Percentiles rank a stretch among this genome's conserved stretches.
Conservation (phyloP, 768 basidiomycete species). For the Kwoniella shandongensis region DNA sequence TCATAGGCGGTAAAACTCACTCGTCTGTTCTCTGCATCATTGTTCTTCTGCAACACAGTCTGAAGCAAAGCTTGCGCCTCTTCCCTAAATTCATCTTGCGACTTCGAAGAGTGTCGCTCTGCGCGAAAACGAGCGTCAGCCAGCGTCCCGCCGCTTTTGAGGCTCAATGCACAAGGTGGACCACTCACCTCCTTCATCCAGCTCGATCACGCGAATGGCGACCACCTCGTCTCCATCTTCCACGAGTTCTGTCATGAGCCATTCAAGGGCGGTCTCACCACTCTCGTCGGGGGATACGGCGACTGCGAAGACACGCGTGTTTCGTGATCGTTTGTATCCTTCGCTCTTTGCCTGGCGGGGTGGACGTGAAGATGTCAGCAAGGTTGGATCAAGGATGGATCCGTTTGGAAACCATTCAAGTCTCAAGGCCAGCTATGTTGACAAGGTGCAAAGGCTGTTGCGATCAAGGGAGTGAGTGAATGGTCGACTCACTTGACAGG, state of each 20-base stretch:
- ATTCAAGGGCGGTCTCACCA: slow-evolving; percentile 83
- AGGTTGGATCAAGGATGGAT: too few species aligned
- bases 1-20: slow-evolving; percentile 53
- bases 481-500: slow-evolving; percentile 34
- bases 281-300: slow-evolving; percentile 86
- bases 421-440: too few species aligned
- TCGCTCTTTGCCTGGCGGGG: slow-evolving; percentile 67
- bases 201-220: slow-evolving; percentile 84
- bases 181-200: slow-evolving; percentile 76
- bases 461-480: too few species aligned
- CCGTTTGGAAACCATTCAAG: too few species aligned
- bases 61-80: slow-evolving; percentile 82
- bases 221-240: slow-evolving; percentile 82
- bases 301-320: slow-evolving; percentile 84
- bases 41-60: slow-evolving; percentile 74
- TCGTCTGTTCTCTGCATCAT: slow-evolving; percentile 75
- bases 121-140: slow-evolving; percentile 48
- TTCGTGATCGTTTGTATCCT: slow-evolving; percentile 70
- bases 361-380: too few species aligned
- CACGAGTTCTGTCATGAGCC: slow-evolving; percentile 80
- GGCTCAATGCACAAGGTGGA: too few species aligned
- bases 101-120: slow-evolving; percentile 61
- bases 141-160: background rate
- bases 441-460: too few species aligned
- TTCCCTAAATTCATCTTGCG: slow-evolving; percentile 60